Evolutionary conservation across 345 rosid species (phyloP).

Genomic region (Citrus unshiu): DNA sequence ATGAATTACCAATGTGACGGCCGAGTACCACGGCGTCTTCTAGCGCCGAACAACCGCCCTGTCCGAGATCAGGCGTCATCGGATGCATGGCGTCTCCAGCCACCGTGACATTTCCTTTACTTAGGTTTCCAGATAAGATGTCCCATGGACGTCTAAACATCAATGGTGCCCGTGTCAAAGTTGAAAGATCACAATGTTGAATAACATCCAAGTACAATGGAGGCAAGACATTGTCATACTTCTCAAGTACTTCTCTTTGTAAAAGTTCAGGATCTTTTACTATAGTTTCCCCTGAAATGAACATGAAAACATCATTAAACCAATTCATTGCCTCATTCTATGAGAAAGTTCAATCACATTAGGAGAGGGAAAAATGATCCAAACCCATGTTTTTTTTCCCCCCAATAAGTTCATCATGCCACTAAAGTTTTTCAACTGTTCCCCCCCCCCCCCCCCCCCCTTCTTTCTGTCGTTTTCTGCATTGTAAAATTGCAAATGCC

Average conservation of each 20-base stretch:
- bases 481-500: no score
- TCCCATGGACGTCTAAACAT: conserved; percentile 39
- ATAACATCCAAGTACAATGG: conserved; percentile 19
- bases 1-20: conserved; percentile 25
- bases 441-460: no score
- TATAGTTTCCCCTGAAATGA: conserved; percentile 9
- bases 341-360: background rate
- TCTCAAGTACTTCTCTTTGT: conserved; percentile 19
- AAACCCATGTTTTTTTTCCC: no score
- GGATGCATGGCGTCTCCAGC: conserved; percentile 59
- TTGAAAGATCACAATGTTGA: conserved; percentile 23
- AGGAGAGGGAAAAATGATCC: background rate
- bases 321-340: no score
- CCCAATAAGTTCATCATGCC: background rate
- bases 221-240: conserved; percentile 25
- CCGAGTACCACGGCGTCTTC: conserved; percentile 45
- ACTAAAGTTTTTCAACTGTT: no score
- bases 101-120: conserved; percentile 35
- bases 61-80: conserved; percentile 47
- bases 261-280: conserved; percentile 20
- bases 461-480: no score
- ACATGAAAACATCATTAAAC: background rate
- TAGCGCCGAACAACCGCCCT: conserved; percentile 40
- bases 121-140: conserved; percentile 25
- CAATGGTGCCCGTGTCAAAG: conserved; percentile 31